These are phyloP conservation scores for Macrolepiota fuliginosa DNA, from an alignment of 768 basidiomycete genomes.

Conservation along the genomic window DNA sequence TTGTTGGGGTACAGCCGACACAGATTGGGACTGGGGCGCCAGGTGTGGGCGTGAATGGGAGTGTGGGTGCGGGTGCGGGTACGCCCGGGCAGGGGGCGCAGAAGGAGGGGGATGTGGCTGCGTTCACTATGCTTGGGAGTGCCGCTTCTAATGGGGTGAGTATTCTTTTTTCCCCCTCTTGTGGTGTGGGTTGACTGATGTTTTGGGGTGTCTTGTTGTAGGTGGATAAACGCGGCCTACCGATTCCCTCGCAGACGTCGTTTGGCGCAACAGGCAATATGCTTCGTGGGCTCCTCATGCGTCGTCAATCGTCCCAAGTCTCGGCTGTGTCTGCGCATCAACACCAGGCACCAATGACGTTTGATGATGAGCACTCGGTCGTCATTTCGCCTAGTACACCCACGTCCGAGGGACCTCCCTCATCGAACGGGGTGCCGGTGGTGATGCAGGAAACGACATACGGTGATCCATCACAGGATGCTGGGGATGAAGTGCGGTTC, in stretches of 20 bases:
- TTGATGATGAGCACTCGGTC: constrained; percentile 48
- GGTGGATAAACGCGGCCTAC: constrained; percentile 90
- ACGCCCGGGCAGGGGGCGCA: constrained; percentile 21
- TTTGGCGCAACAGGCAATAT: constrained; percentile 72
- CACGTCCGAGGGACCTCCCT: not conserved
- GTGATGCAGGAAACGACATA: constrained; percentile 61
- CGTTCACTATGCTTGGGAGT: constrained; percentile 74
- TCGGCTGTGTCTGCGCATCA: constrained; percentile 41
- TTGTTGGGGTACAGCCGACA: constrained; percentile 24
- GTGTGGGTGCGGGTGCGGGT: constrained; percentile 23
- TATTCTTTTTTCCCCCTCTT: constrained; percentile 22
- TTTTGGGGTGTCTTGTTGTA: constrained; percentile 29
- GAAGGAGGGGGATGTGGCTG: constrained; percentile 43
- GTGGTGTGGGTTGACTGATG: constrained; percentile 7
- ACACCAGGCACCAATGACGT: constrained; percentile 32
- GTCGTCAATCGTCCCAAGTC: constrained; percentile 86
- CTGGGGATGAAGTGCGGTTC: constrained; percentile 95
- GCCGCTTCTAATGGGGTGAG: constrained; percentile 86
- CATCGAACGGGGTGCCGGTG: not conserved
- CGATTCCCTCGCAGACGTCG: constrained; percentile 73
- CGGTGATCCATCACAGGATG: constrained; percentile 77
- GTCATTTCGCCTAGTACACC: constrained; percentile 21
- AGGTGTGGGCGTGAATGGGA: constrained; percentile 35
- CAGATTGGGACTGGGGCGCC: constrained; percentile 26
- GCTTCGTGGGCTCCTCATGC: constrained; percentile 86